phyloP scores from a whole-genome alignment of 2,329 filamentous ascomycete genomes.

The Fusarium sp. region DNA sequence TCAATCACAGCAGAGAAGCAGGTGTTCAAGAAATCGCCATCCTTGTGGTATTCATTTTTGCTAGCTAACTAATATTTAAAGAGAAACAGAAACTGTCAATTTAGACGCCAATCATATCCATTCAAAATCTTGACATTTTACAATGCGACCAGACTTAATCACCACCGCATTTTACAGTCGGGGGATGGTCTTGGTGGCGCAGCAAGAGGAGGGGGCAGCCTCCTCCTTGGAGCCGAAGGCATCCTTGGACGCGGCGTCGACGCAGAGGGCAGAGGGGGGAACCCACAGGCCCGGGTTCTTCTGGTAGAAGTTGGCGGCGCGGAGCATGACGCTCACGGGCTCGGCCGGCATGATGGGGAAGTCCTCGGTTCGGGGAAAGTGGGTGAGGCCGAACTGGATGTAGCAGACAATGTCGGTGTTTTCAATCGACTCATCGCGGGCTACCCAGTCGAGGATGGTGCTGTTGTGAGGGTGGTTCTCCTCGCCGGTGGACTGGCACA shows the following conservation, averaged over 20 bases:
- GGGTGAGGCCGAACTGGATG: conserved; percentile 93
- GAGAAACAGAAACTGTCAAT: conserved; percentile 4
- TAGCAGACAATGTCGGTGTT: conserved; percentile 91
- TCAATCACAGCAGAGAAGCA: not conserved
- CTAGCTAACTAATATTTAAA: conserved; percentile 15
- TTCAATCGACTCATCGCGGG: conserved; percentile 76
- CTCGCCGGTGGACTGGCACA: conserved; percentile 87
- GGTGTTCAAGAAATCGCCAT: not conserved
- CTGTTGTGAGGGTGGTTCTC: conserved; percentile 65
- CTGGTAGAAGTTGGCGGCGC: conserved; percentile 85
- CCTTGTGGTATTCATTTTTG: conserved; percentile 4
- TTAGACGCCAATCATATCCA: conserved; percentile 6
- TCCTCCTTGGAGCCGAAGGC: conserved; percentile 38
- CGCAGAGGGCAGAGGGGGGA: conserved; percentile 63
- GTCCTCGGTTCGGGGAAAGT: conserved; percentile 91
- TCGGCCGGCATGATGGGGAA: conserved; percentile 93
- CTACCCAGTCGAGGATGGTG: conserved; percentile 84
- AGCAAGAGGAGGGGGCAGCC: conserved; percentile 32
- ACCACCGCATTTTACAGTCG: conserved; percentile 9
- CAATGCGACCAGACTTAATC: not conserved
- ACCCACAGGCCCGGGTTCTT: conserved; percentile 86
- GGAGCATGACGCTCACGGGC: conserved; percentile 83
- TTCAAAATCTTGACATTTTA: conserved; percentile 6
- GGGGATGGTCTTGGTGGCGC: conserved; percentile 29
- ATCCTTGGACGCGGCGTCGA: conserved; percentile 37